phyloP scores from a whole-genome alignment of 768 basidiomycete species.

The Cyclocybe cylindracea region DNA sequence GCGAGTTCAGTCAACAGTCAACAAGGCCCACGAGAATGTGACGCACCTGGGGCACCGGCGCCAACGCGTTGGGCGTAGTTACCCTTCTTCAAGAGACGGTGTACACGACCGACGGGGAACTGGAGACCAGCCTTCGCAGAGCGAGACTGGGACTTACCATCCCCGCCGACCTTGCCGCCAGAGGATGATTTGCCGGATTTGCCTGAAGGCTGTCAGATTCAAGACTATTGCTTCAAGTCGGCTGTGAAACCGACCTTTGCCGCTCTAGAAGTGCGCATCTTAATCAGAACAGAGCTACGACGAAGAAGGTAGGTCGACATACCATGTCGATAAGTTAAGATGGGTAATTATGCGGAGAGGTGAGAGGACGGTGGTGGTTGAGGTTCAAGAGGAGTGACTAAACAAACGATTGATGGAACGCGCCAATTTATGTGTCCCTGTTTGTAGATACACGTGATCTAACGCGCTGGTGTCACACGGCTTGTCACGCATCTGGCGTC shows the following conservation, averaged over 20 bases:
- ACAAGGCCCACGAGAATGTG: background rate
- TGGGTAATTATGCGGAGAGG: conserved; percentile 8
- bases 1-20: conserved; percentile 1
- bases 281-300: background rate
- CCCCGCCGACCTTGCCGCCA: conserved; percentile 62
- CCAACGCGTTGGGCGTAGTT: conserved; percentile 89
- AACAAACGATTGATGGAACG: conserved; percentile 31
- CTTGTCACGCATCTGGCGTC: background rate
- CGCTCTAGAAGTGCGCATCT: conserved; percentile 27
- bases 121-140: conserved; percentile 79
- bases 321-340: conserved; percentile 16
- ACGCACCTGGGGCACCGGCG: conserved; percentile 79
- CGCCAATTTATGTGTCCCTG: conserved; percentile 43
- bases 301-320: background rate
- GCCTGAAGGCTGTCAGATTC: conserved; percentile 23
- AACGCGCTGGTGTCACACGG: conserved; percentile 11
- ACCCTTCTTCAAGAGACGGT: conserved; percentile 84
- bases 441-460: conserved; percentile 33
- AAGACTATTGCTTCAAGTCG: background rate
- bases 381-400: conserved; percentile 31
- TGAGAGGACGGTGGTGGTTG: conserved; percentile 36
- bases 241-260: conserved; percentile 33
- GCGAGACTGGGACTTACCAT: conserved; percentile 63
- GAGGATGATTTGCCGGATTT: conserved; percentile 69
- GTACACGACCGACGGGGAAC: conserved; percentile 93